Evolutionary conservation across 2,329 filamentous ascomycete species (phyloP).

Genomic region (Apiospora phragmitis): DNA sequence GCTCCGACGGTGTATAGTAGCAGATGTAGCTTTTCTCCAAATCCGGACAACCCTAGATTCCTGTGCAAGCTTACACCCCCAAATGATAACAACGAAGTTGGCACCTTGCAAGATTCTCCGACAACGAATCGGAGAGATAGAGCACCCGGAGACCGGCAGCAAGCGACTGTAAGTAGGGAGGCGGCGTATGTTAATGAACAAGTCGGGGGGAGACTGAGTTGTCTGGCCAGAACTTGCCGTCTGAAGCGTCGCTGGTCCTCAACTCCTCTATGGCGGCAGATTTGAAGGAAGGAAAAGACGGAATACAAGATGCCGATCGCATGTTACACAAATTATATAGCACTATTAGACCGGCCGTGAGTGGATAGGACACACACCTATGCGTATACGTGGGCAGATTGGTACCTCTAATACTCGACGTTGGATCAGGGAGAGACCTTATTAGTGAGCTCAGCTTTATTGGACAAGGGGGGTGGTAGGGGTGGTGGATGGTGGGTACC

Average conservation of each 20-base stretch:
- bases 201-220: background rate
- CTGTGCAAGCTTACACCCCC: background rate
- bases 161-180: background rate
- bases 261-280: background rate
- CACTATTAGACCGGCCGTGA: background rate
- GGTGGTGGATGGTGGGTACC: background rate
- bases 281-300: background rate
- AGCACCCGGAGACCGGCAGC: background rate
- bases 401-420: background rate
- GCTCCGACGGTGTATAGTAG: slow-evolving; percentile 1
- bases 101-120: background rate
- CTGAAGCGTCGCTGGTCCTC: background rate
- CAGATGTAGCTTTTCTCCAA: background rate
- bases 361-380: slow-evolving; percentile 3
- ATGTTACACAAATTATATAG: slow-evolving; percentile 7
- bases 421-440: background rate
- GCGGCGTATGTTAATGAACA: background rate
- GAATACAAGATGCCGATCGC: background rate
- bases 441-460: slow-evolving; percentile 8
- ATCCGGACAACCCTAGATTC: background rate
- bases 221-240: background rate
- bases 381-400: background rate
- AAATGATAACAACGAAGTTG: background rate
- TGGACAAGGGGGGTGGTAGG: background rate
- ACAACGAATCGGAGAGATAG: background rate